A percentile compares a stretch with the other conserved stretches of the same genome.
phyloP scores from a whole-genome alignment of 192 early-diverging fungal species.

The Gaertneriomyces sp. region DNA sequence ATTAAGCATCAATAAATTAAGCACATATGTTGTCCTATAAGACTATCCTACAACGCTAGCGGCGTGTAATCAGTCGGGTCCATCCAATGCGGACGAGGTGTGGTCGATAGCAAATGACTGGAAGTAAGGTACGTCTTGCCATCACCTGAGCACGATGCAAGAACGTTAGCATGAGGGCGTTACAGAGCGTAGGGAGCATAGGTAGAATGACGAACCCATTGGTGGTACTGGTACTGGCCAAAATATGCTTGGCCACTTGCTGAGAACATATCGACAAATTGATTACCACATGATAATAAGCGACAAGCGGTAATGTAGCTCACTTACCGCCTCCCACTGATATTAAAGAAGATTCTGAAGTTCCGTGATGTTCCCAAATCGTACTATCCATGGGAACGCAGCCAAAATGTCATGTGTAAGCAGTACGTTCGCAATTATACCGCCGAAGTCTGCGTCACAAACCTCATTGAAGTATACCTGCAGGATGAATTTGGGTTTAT shows the following conservation, averaged over 20 bases:
- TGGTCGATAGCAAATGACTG: background rate
- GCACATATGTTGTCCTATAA: too few species aligned
- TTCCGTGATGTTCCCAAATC: conserved; percentile 47
- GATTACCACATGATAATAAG: background rate
- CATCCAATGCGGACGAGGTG: conserved; percentile 1
- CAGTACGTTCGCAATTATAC: background rate
- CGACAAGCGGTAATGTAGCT: background rate
- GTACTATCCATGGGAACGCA: conserved; percentile 19
- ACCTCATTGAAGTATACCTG: conserved; percentile 36
- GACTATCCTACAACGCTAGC: too few species aligned
- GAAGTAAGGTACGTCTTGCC: background rate
- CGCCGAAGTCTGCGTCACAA: background rate
- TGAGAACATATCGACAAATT: background rate
- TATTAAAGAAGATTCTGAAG: conserved; percentile 46
- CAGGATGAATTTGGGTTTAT: background rate
- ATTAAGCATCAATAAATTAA: too few species aligned
- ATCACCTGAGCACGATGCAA: background rate
- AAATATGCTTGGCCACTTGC: conserved; percentile 14
- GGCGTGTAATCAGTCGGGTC: conserved; percentile 2
- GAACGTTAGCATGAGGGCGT: background rate
- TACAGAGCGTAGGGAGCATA: background rate
- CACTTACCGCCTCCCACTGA: conserved; percentile 22
- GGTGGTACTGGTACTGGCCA: conserved; percentile 11
- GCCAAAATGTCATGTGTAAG: background rate
- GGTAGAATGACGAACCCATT: background rate